These are phyloP conservation scores for Bruguiera parviflora DNA, from an alignment of 345 rosid species.

Conservation along the genomic window DNA sequence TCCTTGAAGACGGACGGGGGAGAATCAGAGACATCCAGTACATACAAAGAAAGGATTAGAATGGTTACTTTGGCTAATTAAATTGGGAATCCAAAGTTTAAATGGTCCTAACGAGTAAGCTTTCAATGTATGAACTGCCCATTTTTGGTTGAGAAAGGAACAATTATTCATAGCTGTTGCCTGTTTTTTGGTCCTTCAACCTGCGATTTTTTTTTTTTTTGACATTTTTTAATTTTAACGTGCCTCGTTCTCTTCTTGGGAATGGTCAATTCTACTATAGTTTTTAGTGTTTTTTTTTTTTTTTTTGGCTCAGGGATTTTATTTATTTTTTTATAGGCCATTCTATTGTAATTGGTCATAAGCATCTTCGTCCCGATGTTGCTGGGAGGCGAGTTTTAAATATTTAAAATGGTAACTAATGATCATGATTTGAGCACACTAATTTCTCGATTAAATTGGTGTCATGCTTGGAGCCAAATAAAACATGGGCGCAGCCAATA, in stretches of 20 bases:
- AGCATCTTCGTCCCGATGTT: background rate
- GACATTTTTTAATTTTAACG: conserved; percentile 30
- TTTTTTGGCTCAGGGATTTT: too few relatives aligned
- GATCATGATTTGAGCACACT: background rate
- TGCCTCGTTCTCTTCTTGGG: conserved; percentile 25
- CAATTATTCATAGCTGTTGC: conserved; percentile 34
- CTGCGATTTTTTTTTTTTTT: conserved; percentile 22
- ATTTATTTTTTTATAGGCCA: background rate
- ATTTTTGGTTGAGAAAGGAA: conserved; percentile 18
- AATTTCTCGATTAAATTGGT: background rate
- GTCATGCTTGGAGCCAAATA: background rate
- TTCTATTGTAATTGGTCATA: background rate
- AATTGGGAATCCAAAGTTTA: conserved; percentile 18
- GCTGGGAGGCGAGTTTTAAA: background rate
- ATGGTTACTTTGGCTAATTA: background rate
- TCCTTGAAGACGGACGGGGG: conserved; percentile 6
- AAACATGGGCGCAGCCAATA: too few relatives aligned
- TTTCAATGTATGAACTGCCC: background rate
- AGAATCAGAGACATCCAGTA: conserved; percentile 10
- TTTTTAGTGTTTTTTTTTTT: too few relatives aligned
- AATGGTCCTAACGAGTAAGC: background rate
- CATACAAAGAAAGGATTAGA: conserved; percentile 9
- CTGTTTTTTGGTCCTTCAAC: conserved; percentile 27
- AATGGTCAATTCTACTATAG: conserved; percentile 26
- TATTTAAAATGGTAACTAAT: background rate